Evolutionary conservation across 2,329 filamentous ascomycete genomes (phyloP).

Genomic region (Chaetomiaceae sp.): DNA sequence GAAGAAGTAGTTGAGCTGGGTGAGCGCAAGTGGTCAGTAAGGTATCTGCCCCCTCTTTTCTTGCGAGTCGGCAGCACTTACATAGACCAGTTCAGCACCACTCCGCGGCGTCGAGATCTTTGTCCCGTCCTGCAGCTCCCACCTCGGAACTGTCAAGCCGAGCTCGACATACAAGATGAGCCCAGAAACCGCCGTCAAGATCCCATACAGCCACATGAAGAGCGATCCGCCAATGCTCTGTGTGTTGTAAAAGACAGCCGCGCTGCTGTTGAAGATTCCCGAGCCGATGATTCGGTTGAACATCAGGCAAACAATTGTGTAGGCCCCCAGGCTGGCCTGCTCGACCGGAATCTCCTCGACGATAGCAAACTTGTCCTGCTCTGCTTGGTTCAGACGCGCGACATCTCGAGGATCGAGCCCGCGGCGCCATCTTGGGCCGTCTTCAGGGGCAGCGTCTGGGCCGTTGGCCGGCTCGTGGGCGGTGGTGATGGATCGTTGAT

Average conservation of each 20-base stretch:
- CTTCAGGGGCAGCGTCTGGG: not conserved
- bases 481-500: slow-evolving; percentile 3
- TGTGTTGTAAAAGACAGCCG: slow-evolving; percentile 19
- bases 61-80: not conserved
- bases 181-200: slow-evolving; percentile 12
- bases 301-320: slow-evolving; percentile 14
- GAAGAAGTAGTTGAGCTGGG: slow-evolving; percentile 19
- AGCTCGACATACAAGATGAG: slow-evolving; percentile 19
- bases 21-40: not conserved
- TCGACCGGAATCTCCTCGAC: slow-evolving; percentile 19
- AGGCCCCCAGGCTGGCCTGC: slow-evolving; percentile 12
- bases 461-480: not conserved
- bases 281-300: slow-evolving; percentile 20
- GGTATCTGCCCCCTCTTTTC: too few relatives aligned
- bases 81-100: slow-evolving; percentile 19
- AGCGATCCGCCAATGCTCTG: slow-evolving; percentile 18
- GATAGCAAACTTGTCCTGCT: slow-evolving; percentile 9
- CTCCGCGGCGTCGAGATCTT: slow-evolving; percentile 19
- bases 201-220: slow-evolving; percentile 17
- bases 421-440: slow-evolving; percentile 5
- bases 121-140: slow-evolving; percentile 2
- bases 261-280: slow-evolving; percentile 18
- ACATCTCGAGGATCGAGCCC: slow-evolving; percentile 16
- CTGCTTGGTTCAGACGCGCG: slow-evolving; percentile 10
- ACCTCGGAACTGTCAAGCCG: slow-evolving; percentile 17